phyloP scores from a whole-genome alignment of 306 rosid genomes.

The Luffa acutangula region DNA sequence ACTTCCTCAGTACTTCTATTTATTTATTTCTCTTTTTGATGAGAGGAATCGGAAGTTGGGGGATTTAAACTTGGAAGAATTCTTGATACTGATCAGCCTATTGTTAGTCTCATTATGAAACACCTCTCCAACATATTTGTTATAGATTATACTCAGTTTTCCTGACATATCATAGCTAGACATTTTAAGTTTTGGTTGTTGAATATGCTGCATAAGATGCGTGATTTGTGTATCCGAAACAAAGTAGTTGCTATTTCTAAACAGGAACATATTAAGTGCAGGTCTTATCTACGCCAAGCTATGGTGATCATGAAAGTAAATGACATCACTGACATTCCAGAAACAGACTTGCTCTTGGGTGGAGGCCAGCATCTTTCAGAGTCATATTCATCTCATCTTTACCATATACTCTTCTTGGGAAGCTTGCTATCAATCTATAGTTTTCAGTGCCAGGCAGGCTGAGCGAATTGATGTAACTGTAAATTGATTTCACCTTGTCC shows the following conservation, averaged over 20 bases:
- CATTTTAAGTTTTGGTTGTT: neutral
- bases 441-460: conserved; percentile 35
- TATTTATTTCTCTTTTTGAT: neutral
- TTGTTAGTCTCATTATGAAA: neutral
- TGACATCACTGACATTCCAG: conserved; percentile 30
- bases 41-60: neutral
- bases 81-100: neutral
- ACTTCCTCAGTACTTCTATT: neutral
- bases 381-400: conserved; percentile 63
- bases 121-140: neutral
- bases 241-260: neutral
- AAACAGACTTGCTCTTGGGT: conserved; percentile 66
- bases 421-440: conserved; percentile 65
- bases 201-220: neutral
- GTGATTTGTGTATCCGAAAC: neutral
- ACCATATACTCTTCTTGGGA: conserved; percentile 61
- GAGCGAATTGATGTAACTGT: conserved; percentile 56
- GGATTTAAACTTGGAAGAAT: neutral
- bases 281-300: neutral
- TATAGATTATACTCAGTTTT: neutral
- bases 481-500: conserved; percentile 58
- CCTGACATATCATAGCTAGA: neutral
- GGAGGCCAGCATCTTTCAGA: conserved; percentile 60
- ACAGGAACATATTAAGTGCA: no score
- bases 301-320: neutral